Conservation (phyloP, 2,329 filamentous ascomycete species). For the Xylaria sp. region DNA sequence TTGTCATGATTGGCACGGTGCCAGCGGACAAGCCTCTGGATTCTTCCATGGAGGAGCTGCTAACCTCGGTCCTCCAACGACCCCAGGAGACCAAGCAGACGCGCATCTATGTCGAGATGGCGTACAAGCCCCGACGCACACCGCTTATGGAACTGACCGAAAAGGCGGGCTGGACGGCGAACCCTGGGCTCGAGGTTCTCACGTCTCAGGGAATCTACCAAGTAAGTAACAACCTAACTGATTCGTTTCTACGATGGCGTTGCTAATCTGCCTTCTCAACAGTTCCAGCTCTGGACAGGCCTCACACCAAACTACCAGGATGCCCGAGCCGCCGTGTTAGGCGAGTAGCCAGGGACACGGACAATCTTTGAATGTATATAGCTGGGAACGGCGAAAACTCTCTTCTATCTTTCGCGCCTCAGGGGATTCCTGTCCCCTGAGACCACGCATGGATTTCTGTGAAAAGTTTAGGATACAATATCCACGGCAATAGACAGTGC, state of each 20-base stretch:
- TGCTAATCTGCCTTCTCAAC: constrained; percentile 17
- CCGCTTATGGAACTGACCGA: constrained; percentile 78
- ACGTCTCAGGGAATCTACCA: constrained; percentile 87
- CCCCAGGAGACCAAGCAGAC: constrained; percentile 33
- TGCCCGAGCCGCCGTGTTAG: constrained; percentile 57
- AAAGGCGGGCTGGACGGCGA: constrained; percentile 71
- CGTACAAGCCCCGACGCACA: constrained; percentile 84
- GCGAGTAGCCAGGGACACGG: constrained; percentile 24
- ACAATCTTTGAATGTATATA: neutral
- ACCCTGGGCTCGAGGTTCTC: constrained; percentile 83
- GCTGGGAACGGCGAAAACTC: neutral
- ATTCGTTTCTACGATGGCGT: neutral
- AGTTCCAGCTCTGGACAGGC: constrained; percentile 81
- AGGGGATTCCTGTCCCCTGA: no score
- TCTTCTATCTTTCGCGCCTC: no score
- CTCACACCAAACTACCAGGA: constrained; percentile 68
- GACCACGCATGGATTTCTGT: no score
- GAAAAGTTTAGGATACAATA: no score
- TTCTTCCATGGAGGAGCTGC: constrained; percentile 56
- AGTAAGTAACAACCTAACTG: constrained; percentile 42
- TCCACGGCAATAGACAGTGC: no score
- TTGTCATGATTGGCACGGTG: constrained; percentile 82
- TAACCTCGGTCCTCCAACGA: constrained; percentile 50
- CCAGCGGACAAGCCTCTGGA: constrained; percentile 85
- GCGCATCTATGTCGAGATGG: constrained; percentile 83